A percentile compares a stretch with the other conserved stretches of the same genome.
Evolutionary conservation across 306 rosid species (phyloP).

Genomic region (Prunus kanzakura): DNA sequence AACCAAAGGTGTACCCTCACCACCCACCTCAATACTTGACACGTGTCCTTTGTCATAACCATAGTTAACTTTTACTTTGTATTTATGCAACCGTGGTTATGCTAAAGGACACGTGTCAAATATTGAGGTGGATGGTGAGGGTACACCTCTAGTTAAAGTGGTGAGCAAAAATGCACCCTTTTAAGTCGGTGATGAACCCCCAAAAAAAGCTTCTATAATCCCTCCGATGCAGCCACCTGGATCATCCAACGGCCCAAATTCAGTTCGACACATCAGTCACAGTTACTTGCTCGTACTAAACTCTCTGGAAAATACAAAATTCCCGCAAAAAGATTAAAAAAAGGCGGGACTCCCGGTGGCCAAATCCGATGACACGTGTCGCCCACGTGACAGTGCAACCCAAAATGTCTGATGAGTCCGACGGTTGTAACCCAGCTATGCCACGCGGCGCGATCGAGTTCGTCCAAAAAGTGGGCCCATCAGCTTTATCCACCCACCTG

Average conservation of each 20-base stretch:
- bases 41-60: too few species aligned
- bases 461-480: conserved; percentile 42
- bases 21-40: too few species aligned
- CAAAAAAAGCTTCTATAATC: background rate
- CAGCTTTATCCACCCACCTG: conserved; percentile 57
- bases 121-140: too few species aligned
- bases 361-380: conserved; percentile 28
- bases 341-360: background rate
- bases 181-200: background rate
- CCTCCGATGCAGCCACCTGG: background rate
- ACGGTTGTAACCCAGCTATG: conserved; percentile 13
- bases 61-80: too few species aligned
- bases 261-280: background rate
- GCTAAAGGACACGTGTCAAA: too few species aligned
- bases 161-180: too few species aligned
- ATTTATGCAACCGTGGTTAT: too few species aligned
- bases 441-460: conserved; percentile 34
- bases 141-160: too few species aligned
- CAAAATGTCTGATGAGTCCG: conserved; percentile 26
- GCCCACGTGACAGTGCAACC: conserved; percentile 22
- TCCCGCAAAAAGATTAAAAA: background rate
- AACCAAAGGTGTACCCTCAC: too few species aligned
- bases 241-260: background rate
- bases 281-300: background rate
- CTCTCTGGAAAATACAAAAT: background rate